Percentiles rank a stretch among this genome's conserved stretches.
phyloP scores from a whole-genome alignment of 768 basidiomycete genomes.

The Pulveroboletus sp. region DNA sequence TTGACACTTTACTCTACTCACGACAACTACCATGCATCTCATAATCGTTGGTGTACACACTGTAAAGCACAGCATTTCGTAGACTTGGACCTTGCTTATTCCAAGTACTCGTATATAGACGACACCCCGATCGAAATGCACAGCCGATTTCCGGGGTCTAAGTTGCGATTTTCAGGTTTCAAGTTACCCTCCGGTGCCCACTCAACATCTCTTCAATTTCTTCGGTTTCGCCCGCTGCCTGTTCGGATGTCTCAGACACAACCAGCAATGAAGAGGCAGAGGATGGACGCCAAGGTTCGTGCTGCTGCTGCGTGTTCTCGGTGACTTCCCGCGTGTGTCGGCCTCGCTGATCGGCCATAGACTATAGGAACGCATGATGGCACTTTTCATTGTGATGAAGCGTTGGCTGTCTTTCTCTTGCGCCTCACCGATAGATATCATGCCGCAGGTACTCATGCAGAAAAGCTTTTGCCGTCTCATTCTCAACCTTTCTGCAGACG shows the following conservation, averaged over 20 bases:
- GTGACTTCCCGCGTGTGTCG: too few species aligned
- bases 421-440: constrained; percentile 73
- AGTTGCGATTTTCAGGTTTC: background rate
- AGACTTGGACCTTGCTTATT: constrained; percentile 7
- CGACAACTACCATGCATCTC: constrained; percentile 11
- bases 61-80: constrained; percentile 22
- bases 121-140: background rate
- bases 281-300: constrained; percentile 41
- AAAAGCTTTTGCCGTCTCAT: background rate
- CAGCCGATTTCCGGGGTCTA: background rate
- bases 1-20: constrained; percentile 24
- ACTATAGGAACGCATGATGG: constrained; percentile 93
- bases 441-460: constrained; percentile 56
- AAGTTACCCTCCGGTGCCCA: background rate
- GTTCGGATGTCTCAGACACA: constrained; percentile 18
- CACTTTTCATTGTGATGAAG: constrained; percentile 97
- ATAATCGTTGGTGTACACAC: constrained; percentile 20
- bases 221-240: background rate
- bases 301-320: constrained; percentile 1
- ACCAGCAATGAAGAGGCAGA: constrained; percentile 39
- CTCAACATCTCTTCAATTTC: background rate
- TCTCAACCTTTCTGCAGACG: constrained; percentile 34
- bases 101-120: background rate
- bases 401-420: constrained; percentile 88
- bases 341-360: constrained; percentile 34